These are phyloP conservation scores for Lachancea sp. DNA, from an alignment of 805 yeast genomes.

Conservation along the genomic window DNA sequence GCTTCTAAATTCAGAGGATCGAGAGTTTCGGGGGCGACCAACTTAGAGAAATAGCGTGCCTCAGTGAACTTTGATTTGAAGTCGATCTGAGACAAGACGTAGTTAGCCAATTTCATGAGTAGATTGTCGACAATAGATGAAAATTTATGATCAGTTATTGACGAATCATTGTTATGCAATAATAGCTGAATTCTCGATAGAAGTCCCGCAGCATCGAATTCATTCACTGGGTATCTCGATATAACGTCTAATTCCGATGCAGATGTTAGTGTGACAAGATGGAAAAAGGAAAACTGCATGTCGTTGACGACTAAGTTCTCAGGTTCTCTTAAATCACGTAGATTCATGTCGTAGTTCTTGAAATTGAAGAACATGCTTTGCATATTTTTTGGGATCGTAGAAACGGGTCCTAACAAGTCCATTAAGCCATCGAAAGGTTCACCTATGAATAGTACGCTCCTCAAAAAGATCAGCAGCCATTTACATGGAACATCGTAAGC, in stretches of 20 bases:
- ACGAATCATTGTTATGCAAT: conserved; percentile 22
- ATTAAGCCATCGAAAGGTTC: conserved; percentile 40
- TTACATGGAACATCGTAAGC: conserved; percentile 22
- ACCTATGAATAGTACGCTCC: conserved; percentile 49
- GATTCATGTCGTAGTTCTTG: conserved; percentile 15
- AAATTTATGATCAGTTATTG: conserved; percentile 17
- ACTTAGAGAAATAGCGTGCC: conserved; percentile 28
- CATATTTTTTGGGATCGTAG: conserved; percentile 11
- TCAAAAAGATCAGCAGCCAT: conserved; percentile 49
- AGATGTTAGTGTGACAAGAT: conserved; percentile 32
- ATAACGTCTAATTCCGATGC: conserved; percentile 24
- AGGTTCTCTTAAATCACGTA: conserved; percentile 12
- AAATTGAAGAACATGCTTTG: conserved; percentile 18
- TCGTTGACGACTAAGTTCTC: conserved; percentile 15
- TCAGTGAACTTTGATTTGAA: conserved; percentile 13
- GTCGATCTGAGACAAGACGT: conserved; percentile 14
- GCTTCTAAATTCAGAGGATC: conserved; percentile 1
- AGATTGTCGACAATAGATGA: conserved; percentile 31
- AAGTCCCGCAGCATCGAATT: conserved; percentile 44
- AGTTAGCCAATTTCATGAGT: conserved; percentile 43
- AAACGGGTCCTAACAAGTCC: conserved; percentile 8
- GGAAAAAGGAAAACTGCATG: conserved; percentile 31
- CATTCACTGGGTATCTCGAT: conserved; percentile 38
- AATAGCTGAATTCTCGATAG: conserved; percentile 36
- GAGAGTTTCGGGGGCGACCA: conserved; percentile 13